A percentile compares a stretch with the other conserved stretches of the same genome.
phyloP scores from a whole-genome alignment of 1,284 basidiomycete genomes.

The Wolfiporia cocos region DNA sequence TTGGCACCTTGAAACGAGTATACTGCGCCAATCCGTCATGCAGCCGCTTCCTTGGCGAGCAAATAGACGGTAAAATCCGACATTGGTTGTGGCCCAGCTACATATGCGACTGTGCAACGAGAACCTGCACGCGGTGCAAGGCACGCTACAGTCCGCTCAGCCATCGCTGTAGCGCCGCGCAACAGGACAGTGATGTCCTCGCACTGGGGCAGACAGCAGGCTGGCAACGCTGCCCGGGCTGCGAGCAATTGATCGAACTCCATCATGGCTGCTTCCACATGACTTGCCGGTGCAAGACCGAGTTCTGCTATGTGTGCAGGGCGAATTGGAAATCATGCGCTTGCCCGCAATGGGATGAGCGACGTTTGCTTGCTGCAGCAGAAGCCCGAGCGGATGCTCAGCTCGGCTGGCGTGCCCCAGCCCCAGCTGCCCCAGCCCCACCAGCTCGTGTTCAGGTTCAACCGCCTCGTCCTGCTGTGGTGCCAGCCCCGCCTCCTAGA shows the following conservation, averaged over 20 bases:
- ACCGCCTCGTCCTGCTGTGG: neutral
- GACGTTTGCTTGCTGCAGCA: slow-evolving; percentile 24
- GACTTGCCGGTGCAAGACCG: slow-evolving; percentile 38
- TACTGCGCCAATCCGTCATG: slow-evolving; percentile 37
- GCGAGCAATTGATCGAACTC: slow-evolving; percentile 36
- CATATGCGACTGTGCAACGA: slow-evolving; percentile 23
- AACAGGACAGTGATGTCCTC: slow-evolving; percentile 25
- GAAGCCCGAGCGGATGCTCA: slow-evolving; percentile 26
- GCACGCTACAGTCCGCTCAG: slow-evolving; percentile 10
- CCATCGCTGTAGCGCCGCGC: slow-evolving; percentile 24
- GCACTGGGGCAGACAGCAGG: slow-evolving; percentile 27
- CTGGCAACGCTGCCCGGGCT: slow-evolving; percentile 39
- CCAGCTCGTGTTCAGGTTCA: neutral
- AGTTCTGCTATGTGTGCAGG: slow-evolving; percentile 39
- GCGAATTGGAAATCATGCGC: slow-evolving; percentile 33
- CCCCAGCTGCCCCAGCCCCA: neutral
- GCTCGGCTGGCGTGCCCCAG: slow-evolving; percentile 3
- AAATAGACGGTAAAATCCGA: slow-evolving; percentile 12
- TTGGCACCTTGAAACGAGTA: slow-evolving; percentile 31
- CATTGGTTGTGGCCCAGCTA: slow-evolving; percentile 12
- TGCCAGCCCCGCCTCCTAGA: too few relatives aligned
- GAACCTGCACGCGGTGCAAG: slow-evolving; percentile 33
- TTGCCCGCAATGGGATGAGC: slow-evolving; percentile 39
- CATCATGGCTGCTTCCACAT: slow-evolving; percentile 38
- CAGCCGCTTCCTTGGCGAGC: slow-evolving; percentile 34